Base-by-base conservation (phyloP, 164 flowering plant genomes). In the Kingdonia uniflora region DNA sequence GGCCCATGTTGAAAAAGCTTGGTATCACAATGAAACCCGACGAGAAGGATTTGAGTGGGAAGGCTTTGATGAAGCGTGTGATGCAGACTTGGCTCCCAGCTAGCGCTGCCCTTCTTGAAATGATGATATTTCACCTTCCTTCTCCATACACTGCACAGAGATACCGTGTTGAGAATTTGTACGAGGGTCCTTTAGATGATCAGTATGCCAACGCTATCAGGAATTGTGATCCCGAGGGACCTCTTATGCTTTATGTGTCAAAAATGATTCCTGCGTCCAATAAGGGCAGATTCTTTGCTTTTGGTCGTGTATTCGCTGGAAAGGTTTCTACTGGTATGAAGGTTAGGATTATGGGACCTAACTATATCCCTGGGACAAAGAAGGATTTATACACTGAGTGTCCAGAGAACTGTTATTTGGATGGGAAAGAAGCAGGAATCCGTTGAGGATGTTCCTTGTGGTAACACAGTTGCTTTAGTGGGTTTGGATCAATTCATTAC, bases 61-160 rank as follows among this genome's bases (percentile, higher is more conserved):
- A 68, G 49, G 68, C 68, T 41, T 57, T 68, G 56, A 68, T 68
- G 72, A 64, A 64, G 21, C 62, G 72, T 60, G 72, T 68, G 21
- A 68, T 68, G 72, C 72, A 64, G 44, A 68, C 68, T 16, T 64
- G 68, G 72, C 68, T 68, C 14, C 72, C 72, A 0, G 68, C 72
- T 1, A 60, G 62, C 26, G 21, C 1, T 52, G 72, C 72, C 8
- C 62, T 68, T 11, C 20, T 68, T 23, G 68, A 68, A 51, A 64
- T 68, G 68, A 68, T 68, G 72, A 61, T 68, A 46, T 64, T 57
- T 49, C 72, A 68, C 42, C 72, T 68, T 15, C 72, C 72, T 10
- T 68, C 72, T 16, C 72, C 72, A 35, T 8, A 65, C 17, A 64
- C 16, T 24, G 72, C 72, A 12, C 68, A 68, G 57, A 64, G 19